Conservation (phyloP, 805 yeast genomes). For the Kodamaea hsintzibuensis region DNA sequence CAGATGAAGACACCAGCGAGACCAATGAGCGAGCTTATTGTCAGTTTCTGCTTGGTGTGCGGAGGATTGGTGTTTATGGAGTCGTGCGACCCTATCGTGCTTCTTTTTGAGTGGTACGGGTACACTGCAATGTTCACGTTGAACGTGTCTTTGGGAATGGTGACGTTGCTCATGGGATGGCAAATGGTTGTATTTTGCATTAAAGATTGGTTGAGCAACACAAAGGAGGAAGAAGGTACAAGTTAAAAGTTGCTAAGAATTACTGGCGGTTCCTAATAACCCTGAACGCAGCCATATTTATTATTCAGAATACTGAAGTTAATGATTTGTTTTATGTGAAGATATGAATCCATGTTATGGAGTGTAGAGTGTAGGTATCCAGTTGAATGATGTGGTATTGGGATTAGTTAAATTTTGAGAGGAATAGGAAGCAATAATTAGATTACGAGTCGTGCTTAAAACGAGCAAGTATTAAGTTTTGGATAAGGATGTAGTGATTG, state of each 20-base stretch:
- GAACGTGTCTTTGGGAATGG: conserved; percentile 78
- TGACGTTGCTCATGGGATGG: conserved; percentile 86
- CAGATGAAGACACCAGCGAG: conserved; percentile 37
- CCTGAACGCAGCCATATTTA: not conserved
- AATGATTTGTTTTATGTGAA: not conserved
- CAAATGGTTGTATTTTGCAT: conserved; percentile 67
- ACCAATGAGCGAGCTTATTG: conserved; percentile 85
- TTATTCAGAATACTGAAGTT: not conserved
- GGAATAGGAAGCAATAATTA: too few species aligned
- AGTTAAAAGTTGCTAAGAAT: conserved; percentile 8
- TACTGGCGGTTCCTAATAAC: not conserved
- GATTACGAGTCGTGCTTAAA: too few species aligned
- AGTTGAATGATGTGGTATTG: too few species aligned
- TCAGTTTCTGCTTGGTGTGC: conserved; percentile 73
- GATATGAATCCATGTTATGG: not conserved
- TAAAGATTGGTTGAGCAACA: conserved; percentile 44
- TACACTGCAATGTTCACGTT: conserved; percentile 87
- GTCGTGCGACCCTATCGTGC: conserved; percentile 82
- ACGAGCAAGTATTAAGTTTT: too few species aligned
- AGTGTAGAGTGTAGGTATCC: not conserved
- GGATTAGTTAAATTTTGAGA: too few species aligned
- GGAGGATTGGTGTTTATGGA: conserved; percentile 95
- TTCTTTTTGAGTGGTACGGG: conserved; percentile 80
- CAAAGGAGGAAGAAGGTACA: conserved; percentile 24
- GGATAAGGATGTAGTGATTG: too few species aligned